These are phyloP conservation scores for Rhizophora apiculata DNA, from an alignment of 345 rosid species.

Conservation along the genomic window DNA sequence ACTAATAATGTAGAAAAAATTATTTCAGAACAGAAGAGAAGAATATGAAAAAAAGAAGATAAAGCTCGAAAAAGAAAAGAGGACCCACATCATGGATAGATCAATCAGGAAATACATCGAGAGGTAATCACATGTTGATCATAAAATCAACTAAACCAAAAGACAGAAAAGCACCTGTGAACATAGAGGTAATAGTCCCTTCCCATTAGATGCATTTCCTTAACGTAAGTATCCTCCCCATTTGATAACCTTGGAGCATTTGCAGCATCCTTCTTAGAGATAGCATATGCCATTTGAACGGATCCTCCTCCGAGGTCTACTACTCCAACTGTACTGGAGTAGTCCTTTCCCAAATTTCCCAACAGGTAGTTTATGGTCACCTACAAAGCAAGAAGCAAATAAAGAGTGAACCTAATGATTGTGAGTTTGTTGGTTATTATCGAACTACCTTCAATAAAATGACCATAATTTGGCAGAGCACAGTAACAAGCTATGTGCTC, in stretches of 20 bases:
- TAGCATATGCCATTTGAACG: slow-evolving; percentile 99
- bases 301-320: slow-evolving; percentile 99
- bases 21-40: slow-evolving; percentile 1
- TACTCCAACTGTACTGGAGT: slow-evolving; percentile 80
- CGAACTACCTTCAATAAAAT: background rate
- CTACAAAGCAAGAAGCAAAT: slow-evolving; percentile 38
- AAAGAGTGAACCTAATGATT: background rate
- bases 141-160: slow-evolving; percentile 10
- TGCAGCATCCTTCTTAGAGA: slow-evolving; percentile 72
- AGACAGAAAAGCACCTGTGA: slow-evolving; percentile 59
- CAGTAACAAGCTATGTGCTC: too few species aligned
- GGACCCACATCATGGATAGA: background rate
- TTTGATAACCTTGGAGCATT: slow-evolving; percentile 57
- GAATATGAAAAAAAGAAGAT: background rate
- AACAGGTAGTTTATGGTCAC: slow-evolving; percentile 88
- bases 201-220: slow-evolving; percentile 75
- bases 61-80: background rate
- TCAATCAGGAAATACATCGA: background rate
- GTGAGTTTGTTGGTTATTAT: background rate
- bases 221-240: slow-evolving; percentile 81
- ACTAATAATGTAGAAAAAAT: background rate
- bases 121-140: background rate
- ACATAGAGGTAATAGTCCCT: slow-evolving; percentile 82
- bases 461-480: background rate
- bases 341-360: slow-evolving; percentile 72